Conservation (phyloP, 345 rosid genomes). For the Dovyalis caffra region DNA sequence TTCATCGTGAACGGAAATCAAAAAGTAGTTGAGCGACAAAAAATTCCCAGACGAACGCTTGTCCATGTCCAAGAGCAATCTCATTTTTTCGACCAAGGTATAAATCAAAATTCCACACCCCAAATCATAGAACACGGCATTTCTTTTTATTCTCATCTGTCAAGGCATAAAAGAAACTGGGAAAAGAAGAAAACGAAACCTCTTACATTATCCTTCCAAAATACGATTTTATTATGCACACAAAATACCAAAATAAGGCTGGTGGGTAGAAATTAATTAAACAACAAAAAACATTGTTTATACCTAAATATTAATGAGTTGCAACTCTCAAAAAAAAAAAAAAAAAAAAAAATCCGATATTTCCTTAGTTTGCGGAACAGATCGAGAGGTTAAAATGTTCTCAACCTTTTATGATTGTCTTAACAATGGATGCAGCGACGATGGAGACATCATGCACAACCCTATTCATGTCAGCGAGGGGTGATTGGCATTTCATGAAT, state of each 20-base stretch:
- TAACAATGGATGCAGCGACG: conserved; percentile 26
- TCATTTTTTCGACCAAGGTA: not conserved
- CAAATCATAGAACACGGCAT: not conserved
- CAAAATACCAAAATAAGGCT: not conserved
- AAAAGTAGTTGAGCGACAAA: not conserved
- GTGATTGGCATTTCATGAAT: conserved; percentile 11
- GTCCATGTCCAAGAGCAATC: not conserved
- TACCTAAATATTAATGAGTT: too few species aligned
- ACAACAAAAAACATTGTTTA: too few species aligned
- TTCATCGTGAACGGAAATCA: not conserved
- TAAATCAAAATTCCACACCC: not conserved
- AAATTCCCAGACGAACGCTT: too few species aligned
- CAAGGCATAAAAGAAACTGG: not conserved
- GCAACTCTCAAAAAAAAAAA: not conserved
- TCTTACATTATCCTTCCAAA: not conserved
- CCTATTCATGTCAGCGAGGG: conserved; percentile 23
- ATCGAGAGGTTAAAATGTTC: not conserved
- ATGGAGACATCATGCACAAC: conserved; percentile 27
- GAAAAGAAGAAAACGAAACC: not conserved
- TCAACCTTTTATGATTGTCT: conserved; percentile 4
- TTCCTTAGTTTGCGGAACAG: not conserved
- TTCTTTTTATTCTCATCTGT: not conserved
- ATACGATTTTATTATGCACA: too few species aligned
- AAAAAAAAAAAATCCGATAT: too few species aligned
- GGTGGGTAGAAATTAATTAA: too few species aligned